Evolutionary conservation across 192 early-diverging fungal species (phyloP).

Genomic region (Jimgerdemannia flammicorona): DNA sequence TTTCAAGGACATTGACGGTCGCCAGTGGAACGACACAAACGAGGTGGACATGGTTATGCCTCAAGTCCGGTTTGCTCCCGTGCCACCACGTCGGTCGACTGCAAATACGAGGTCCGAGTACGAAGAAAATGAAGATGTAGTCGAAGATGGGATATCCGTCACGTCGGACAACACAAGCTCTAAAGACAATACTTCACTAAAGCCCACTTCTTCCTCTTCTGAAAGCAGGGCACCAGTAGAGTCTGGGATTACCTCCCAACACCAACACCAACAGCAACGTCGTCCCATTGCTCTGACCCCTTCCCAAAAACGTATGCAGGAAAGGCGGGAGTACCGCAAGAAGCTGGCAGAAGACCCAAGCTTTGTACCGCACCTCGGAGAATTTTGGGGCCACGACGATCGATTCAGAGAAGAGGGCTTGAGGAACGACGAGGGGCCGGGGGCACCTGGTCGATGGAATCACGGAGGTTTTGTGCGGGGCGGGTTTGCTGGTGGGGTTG

Average conservation of each 20-base stretch:
- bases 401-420: conserved; percentile 47
- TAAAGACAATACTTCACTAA: too few species aligned
- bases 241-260: too few species aligned
- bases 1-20: neutral
- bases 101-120: too few species aligned
- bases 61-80: too few species aligned
- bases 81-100: too few species aligned
- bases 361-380: conserved; percentile 52
- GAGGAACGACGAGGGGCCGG: conserved; percentile 26
- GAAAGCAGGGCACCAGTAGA: too few species aligned
- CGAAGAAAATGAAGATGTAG: too few species aligned
- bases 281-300: neutral
- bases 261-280: too few species aligned
- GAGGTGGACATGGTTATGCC: too few species aligned
- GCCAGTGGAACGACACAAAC: neutral
- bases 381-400: conserved; percentile 59
- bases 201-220: too few species aligned
- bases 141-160: too few species aligned
- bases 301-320: conserved; percentile 25
- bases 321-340: conserved; percentile 47
- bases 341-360: conserved; percentile 53
- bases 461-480: conserved; percentile 10
- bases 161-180: too few species aligned
- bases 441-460: neutral
- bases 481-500: conserved; percentile 2